Percentiles rank a stretch among this genome's conserved stretches.
Conservation (phyloP, 2,329 filamentous ascomycete species). For the Aphanocladium album region DNA sequence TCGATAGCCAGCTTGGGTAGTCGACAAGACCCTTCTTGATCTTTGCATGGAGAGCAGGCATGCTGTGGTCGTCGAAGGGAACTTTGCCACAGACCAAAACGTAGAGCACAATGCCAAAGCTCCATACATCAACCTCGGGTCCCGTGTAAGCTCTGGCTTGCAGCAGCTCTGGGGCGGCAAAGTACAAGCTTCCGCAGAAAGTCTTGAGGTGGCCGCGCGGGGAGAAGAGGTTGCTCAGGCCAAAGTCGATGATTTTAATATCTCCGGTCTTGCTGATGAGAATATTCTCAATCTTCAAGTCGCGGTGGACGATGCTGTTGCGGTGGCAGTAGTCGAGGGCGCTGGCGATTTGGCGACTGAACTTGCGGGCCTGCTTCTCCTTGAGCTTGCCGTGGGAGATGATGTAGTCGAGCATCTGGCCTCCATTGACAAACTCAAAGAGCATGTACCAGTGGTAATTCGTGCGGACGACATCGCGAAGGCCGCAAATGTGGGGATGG, state of each 20-base stretch:
- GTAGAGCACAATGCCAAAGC: conserved; percentile 96
- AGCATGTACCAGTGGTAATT: conserved; percentile 99
- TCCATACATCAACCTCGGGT: conserved; percentile 97
- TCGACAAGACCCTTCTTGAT: conserved; percentile 97
- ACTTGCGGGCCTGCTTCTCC: conserved; percentile 97
- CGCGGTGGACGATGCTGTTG: conserved; percentile 96
- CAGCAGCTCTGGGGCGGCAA: conserved; percentile 89
- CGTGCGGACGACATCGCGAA: conserved; percentile 91
- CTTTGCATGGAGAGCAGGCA: conserved; percentile 96
- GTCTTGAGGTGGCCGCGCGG: conserved; percentile 84
- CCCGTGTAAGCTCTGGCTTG: conserved; percentile 93
- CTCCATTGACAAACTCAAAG: conserved; percentile 97
- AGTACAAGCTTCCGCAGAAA: conserved; percentile 96
- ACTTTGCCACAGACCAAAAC: conserved; percentile 97
- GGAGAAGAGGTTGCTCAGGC: conserved; percentile 91
- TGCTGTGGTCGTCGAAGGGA: conserved; percentile 97
- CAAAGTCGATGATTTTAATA: conserved; percentile 99
- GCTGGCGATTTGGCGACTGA: conserved; percentile 93
- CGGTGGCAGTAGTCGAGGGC: conserved; percentile 95
- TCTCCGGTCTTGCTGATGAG: conserved; percentile 98
- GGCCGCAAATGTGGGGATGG: conserved; percentile 92
- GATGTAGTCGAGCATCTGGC: conserved; percentile 99
- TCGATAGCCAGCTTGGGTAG: conserved; percentile 88
- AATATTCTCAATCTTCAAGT: conserved; percentile 98
- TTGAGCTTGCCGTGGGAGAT: conserved; percentile 96